Conservation (phyloP, 352 stramenopile species). For the Paralagenidium karlingii region DNA sequence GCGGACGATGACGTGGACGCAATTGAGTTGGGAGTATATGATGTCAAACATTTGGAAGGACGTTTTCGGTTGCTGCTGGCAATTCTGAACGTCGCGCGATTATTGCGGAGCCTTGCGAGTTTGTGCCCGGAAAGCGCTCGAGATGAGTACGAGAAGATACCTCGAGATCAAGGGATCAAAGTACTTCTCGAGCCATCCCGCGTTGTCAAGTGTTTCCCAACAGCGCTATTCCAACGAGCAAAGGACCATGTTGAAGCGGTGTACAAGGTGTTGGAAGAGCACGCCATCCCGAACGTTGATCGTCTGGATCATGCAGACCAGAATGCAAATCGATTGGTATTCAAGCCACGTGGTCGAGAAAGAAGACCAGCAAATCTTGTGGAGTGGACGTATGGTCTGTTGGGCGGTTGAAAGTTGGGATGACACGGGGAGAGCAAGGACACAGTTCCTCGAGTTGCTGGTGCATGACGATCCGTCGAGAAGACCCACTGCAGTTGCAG, state of each 20-base stretch:
- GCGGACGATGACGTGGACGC: conserved; percentile 2
- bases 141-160: conserved; percentile 13
- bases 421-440: conserved; percentile 1
- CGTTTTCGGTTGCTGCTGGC: conserved; percentile 12
- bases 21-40: conserved; percentile 8
- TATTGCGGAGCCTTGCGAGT: conserved; percentile 13
- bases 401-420: conserved; percentile 5
- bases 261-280: conserved; percentile 13
- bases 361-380: conserved; percentile 6
- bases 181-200: conserved; percentile 11
- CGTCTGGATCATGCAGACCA: conserved; percentile 6
- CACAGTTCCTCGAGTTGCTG: conserved; percentile 3
- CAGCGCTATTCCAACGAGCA: conserved; percentile 3
- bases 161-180: conserved; percentile 4
- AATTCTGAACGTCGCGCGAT: conserved; percentile 14
- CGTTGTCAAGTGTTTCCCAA: conserved; percentile 11
- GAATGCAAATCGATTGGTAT: conserved; percentile 6
- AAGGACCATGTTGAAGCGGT: conserved; percentile 9
- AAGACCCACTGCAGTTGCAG: conserved; percentile 7
- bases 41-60: conserved; percentile 7
- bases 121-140: conserved; percentile 12
- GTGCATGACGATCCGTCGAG: conserved; percentile 3
- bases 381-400: too few species aligned
- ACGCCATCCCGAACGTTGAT: conserved; percentile 7
- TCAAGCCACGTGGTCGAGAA: conserved; percentile 4